A percentile compares a stretch with the other conserved stretches of the same genome.
Evolutionary conservation across 75 land plant genomes (phyloP).

Genomic region (Cryptomeria japonica): DNA sequence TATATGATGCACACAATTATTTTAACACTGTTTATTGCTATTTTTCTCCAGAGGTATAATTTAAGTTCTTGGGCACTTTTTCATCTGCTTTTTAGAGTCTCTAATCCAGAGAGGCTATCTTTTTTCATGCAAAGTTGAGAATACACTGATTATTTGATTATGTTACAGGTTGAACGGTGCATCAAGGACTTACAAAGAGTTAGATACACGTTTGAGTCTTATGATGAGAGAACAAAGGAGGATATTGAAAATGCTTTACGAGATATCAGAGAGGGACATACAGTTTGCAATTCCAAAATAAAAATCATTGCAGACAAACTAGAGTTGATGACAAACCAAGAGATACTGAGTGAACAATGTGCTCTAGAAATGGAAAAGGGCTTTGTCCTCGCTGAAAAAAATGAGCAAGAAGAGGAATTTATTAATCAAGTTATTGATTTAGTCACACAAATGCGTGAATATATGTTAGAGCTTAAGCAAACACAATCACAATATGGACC

Average conservation of each 20-base stretch:
- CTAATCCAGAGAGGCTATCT: neutral
- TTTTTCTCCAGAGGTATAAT: constrained; percentile 23
- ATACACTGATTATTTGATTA: neutral
- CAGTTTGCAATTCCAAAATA: constrained; percentile 14
- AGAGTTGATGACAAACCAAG: constrained; percentile 16
- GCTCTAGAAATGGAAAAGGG: constrained; percentile 14
- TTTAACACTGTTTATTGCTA: neutral
- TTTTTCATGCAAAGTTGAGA: neutral
- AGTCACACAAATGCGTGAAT: constrained; percentile 9
- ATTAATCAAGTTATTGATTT: constrained; percentile 7
- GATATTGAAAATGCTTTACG: constrained; percentile 23
- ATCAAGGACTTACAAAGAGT: constrained; percentile 25
- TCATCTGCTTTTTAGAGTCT: neutral
- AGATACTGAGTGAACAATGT: constrained; percentile 15
- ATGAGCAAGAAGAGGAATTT: constrained; percentile 7
- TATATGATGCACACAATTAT: neutral
- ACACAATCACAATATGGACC: constrained; percentile 9
- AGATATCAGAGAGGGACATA: constrained; percentile 22
- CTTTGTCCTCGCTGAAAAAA: constrained; percentile 10
- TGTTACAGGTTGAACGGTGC: constrained; percentile 5
- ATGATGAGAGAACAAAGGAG: constrained; percentile 16
- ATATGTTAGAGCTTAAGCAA: constrained; percentile 18
- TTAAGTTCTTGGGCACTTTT: neutral
- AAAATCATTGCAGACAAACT: constrained; percentile 13
- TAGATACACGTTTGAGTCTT: constrained; percentile 19